Percentiles rank a stretch among this genome's conserved stretches.
These are phyloP conservation scores for Rhexocercosporidium sp. DNA, from an alignment of 2,329 filamentous ascomycete genomes.

Conservation along the genomic window DNA sequence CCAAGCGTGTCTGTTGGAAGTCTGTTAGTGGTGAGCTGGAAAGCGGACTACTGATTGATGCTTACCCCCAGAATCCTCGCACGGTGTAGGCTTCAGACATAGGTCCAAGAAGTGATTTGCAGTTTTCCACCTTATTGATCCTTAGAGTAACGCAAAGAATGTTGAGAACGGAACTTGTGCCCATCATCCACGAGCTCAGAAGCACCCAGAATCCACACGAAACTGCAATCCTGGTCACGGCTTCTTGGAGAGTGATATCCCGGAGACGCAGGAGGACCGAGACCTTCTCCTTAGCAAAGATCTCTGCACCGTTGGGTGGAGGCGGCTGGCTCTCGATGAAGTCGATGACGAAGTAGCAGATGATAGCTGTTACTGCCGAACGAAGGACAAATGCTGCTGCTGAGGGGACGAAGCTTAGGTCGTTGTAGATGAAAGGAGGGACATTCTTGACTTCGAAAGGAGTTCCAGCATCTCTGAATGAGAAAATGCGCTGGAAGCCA, in stretches of 20 bases:
- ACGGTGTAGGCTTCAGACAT: slow-evolving; percentile 17
- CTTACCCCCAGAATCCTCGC: slow-evolving; percentile 23
- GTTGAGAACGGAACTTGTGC: background rate
- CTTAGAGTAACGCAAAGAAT: slow-evolving; percentile 4
- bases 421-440: slow-evolving; percentile 11
- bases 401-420: slow-evolving; percentile 13
- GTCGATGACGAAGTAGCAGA: slow-evolving; percentile 12
- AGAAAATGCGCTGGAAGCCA: slow-evolving; percentile 4
- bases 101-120: slow-evolving; percentile 15
- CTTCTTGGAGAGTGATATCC: slow-evolving; percentile 3
- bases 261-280: background rate
- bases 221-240: background rate
- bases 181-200: background rate
- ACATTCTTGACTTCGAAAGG: slow-evolving; percentile 10
- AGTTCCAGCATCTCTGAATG: slow-evolving; percentile 9
- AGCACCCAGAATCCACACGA: slow-evolving; percentile 10
- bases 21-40: background rate
- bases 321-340: slow-evolving; percentile 16
- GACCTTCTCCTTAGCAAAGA: background rate
- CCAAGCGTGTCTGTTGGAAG: slow-evolving; percentile 6
- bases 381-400: background rate
- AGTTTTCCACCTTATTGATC: slow-evolving; percentile 2
- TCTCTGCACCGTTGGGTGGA: background rate
- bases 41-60: background rate
- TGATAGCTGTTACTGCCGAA: background rate